Evolutionary conservation across 768 basidiomycete genomes (phyloP), one percentile per base, ranked within the genome.

Genomic region (Sarcodon aspratus): DNA sequence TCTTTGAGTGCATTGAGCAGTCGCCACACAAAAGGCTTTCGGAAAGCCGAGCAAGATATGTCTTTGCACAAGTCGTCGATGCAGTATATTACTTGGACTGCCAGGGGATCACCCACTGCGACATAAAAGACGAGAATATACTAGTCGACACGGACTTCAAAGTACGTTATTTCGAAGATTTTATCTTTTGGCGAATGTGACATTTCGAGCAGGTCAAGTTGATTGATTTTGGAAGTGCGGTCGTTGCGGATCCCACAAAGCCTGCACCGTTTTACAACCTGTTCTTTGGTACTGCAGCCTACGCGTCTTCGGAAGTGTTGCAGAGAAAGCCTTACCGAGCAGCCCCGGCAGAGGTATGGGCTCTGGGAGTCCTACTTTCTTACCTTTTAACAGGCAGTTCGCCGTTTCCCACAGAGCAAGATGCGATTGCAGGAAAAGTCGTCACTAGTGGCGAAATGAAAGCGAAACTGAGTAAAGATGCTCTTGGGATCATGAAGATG

Each of bases 71-170:
- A 66, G 78, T 96, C 40, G 88, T 90, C 46, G 85, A 91, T 49
- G 86, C 82, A 35, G 85, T 93, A 6, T 66, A 76, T 52, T 90
- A 93, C 59, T 74, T 97, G 34, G 76, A 95, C 57, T 68, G 71
- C 43, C 82, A 79, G 51, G 90, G 93, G 27, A 87, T 98, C 55
- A 81, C 85, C 0, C 95, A 99, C 63, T 84, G 95, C 36, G 95
- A 99, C 62, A 82, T 99, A 58, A 99, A 99, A 62, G 95, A 97
- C 48, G 95, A 99, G 64, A 99, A 99, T 59, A 64, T 93, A 44
- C 79, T 91, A 46, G 79, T 91, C 34, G 86, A 87, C 65, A 69
- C 66, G 62, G 67, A 85, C 53, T 71, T 88, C 53, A 84, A 77
- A 68, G 85, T 83, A 58, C 51, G 67, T 50, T 33, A 35, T 38